These are phyloP conservation scores for Brassica rapa DNA, from an alignment of 345 rosid species.

Conservation along the genomic window DNA sequence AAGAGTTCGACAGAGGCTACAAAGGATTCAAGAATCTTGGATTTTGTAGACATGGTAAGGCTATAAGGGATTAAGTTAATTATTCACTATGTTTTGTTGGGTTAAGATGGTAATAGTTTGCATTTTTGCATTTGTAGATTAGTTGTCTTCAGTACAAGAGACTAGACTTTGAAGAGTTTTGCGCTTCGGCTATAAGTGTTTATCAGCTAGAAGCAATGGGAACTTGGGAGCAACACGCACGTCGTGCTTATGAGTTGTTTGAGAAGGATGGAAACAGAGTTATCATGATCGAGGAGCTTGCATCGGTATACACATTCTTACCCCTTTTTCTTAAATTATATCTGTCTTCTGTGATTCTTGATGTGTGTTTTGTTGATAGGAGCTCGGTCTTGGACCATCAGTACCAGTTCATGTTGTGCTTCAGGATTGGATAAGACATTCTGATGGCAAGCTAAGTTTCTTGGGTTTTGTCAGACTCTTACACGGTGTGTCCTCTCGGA, in stretches of 20 bases:
- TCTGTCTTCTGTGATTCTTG: background rate
- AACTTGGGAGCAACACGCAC: conserved; percentile 2
- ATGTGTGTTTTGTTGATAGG: background rate
- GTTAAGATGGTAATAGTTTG: background rate
- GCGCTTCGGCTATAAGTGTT: background rate
- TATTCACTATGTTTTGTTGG: background rate
- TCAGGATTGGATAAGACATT: conserved; percentile 5
- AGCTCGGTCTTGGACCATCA: background rate
- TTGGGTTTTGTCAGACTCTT: background rate
- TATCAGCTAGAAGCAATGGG: background rate
- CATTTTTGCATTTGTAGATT: background rate
- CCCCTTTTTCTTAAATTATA: background rate
- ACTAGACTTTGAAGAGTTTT: conserved; percentile 1
- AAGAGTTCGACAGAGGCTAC: background rate
- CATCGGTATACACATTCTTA: background rate
- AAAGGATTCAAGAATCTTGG: background rate
- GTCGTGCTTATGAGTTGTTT: background rate
- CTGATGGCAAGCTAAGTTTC: background rate
- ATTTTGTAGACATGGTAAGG: background rate
- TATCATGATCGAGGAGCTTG: background rate
- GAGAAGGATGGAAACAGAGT: conserved; percentile 1
- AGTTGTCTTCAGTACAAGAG: background rate
- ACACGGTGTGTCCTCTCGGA: conserved; percentile 4
- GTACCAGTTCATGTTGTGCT: background rate
- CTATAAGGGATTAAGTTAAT: background rate